Evolutionary conservation across 192 early-diverging fungal genomes (phyloP), one percentile per base, ranked within the genome.

Genomic region (Umbelopsis sp.): DNA sequence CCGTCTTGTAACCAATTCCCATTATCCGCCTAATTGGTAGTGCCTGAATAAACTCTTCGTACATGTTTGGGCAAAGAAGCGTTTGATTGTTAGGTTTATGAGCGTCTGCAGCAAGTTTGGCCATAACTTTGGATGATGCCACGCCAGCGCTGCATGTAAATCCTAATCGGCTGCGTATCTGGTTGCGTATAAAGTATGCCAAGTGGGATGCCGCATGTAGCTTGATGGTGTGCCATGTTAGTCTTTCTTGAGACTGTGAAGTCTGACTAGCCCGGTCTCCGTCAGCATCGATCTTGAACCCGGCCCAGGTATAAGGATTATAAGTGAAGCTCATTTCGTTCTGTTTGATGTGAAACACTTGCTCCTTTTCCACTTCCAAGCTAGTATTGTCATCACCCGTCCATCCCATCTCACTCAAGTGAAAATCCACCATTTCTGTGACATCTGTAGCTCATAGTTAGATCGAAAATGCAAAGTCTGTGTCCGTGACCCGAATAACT

Each of bases 31-130:
- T 51, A 4, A 71, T 46, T 3, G 30, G 52, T n/a, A 71, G 35
- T 10, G 48, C 5, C 2, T 23, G 13, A 11, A 71, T 27, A n/a
- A 71, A 71, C 8, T 1, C 52, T 18, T 18, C 30, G 10, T 55
- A 10, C n/a, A 37, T 53, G 22, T 71, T 52, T 10, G 69, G 69
- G 11, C 45, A 20, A 2, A 71, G 33, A n/a, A 71, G 9, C 4
- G 80, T 80, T 61, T 81, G 80, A 0, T 30, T 68, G 23, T 81
- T 73, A 0, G 80, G 80, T 55, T 81, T 81, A 15, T 71, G 64
- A 4, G 25, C 73, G 15, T 73, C 64, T 12, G 77, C 73, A 16
- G 69, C 78, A 2, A 81, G 78, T 67, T 81, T 81, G 16, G 78
- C 74, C 21, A 81, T 45, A 25, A 81, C 11, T 27, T 81, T 81